These are phyloP conservation scores for Stemphylium lycopersici DNA, from an alignment of 2,329 filamentous ascomycete genomes.

Conservation along the genomic window DNA sequence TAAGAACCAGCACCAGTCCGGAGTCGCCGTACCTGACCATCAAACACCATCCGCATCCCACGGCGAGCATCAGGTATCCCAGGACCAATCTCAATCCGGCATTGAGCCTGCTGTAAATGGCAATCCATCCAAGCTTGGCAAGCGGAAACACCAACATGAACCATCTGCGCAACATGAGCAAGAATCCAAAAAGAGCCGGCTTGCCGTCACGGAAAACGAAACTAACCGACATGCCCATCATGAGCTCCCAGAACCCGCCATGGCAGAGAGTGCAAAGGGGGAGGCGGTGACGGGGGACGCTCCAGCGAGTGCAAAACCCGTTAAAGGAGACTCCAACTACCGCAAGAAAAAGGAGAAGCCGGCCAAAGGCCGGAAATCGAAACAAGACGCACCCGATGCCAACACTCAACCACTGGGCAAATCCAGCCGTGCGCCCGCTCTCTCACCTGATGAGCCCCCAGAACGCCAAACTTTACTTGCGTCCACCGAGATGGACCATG, in stretches of 20 bases:
- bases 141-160: constrained; percentile 42
- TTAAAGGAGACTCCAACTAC: constrained; percentile 46
- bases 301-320: constrained; percentile 15
- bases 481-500: constrained; percentile 36
- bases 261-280: constrained; percentile 14
- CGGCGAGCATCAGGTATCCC: constrained; percentile 10
- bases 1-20: constrained; percentile 57
- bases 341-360: constrained; percentile 40
- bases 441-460: constrained; percentile 29
- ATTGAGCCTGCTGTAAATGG: constrained; percentile 30
- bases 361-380: constrained; percentile 25
- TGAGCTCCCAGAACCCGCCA: constrained; percentile 1
- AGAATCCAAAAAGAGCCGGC: constrained; percentile 37
- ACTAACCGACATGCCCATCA: constrained; percentile 2
- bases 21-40: constrained; percentile 33
- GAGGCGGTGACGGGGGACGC: constrained; percentile 10
- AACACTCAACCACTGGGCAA: constrained; percentile 11
- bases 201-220: constrained; percentile 7
- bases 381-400: constrained; percentile 7
- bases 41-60: constrained; percentile 15
- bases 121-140: constrained; percentile 43
- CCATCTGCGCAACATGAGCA: constrained; percentile 33
- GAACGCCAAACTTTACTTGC: constrained; percentile 35
- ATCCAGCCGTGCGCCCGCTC: constrained; percentile 17
- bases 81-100: constrained; percentile 15